These are phyloP conservation scores for Melampsora occidentalis DNA, from an alignment of 1,284 basidiomycete genomes.

Conservation along the genomic window DNA sequence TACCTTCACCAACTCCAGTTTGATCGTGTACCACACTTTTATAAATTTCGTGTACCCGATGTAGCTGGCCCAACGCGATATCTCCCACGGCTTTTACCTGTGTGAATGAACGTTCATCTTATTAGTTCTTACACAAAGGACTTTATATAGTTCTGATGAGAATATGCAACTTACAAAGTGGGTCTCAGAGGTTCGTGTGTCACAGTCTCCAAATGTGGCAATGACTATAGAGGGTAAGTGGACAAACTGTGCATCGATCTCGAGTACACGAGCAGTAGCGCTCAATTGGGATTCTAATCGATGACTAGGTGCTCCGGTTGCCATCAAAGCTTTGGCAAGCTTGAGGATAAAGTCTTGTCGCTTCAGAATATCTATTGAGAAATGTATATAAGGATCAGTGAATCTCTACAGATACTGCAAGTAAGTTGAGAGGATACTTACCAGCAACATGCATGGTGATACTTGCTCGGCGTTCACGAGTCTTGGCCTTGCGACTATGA, in stretches of 20 bases:
- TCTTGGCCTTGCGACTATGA: slow-evolving; percentile 18
- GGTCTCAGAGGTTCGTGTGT: slow-evolving; percentile 66
- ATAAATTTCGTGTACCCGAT: slow-evolving; percentile 62
- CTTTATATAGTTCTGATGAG: neutral
- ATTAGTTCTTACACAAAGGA: neutral
- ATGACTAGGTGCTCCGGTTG: slow-evolving; percentile 80
- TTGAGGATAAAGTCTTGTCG: slow-evolving; percentile 74
- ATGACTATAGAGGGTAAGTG: slow-evolving; percentile 77
- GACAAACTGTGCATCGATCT: slow-evolving; percentile 71
- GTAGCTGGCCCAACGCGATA: slow-evolving; percentile 57
- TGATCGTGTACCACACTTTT: slow-evolving; percentile 73
- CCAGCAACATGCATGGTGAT: slow-evolving; percentile 41
- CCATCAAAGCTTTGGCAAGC: slow-evolving; percentile 73
- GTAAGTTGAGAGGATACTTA: neutral
- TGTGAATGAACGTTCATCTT: slow-evolving; percentile 9
- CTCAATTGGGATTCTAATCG: slow-evolving; percentile 75
- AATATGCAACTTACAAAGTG: slow-evolving; percentile 60
- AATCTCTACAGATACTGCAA: neutral
- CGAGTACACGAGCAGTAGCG: slow-evolving; percentile 74
- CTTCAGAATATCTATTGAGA: slow-evolving; percentile 57
- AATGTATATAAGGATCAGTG: neutral
- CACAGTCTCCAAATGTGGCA: slow-evolving; percentile 74
- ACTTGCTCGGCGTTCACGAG: slow-evolving; percentile 15
- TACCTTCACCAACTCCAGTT: slow-evolving; percentile 66
- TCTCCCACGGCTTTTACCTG: slow-evolving; percentile 45